phyloP scores from a whole-genome alignment of 352 stramenopile species.

The Globisporangium apiculatum region DNA sequence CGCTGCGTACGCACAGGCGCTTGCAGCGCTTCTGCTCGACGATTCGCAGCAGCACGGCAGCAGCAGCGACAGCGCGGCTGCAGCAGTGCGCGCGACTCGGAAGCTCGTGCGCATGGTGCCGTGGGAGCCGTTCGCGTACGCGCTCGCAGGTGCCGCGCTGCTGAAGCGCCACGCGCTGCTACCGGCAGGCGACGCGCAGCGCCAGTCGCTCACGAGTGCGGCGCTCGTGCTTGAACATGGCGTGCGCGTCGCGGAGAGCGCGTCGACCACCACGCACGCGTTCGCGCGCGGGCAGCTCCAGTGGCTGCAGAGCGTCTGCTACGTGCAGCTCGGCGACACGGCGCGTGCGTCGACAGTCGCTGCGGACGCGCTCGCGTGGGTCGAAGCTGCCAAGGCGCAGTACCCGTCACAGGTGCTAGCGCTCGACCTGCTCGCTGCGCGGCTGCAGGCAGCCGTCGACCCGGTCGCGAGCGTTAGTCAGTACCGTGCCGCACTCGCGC shows the following conservation, averaged over 20 bases:
- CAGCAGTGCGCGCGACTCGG: constrained; percentile 15
- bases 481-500: constrained; percentile 22
- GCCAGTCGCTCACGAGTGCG: constrained; percentile 9
- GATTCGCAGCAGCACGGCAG: constrained; percentile 14
- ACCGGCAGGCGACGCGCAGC: constrained; percentile 8
- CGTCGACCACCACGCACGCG: not conserved
- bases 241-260: constrained; percentile 18
- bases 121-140: constrained; percentile 48
- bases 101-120: constrained; percentile 60
- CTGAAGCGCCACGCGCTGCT: constrained; percentile 29
- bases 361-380: constrained; percentile 16
- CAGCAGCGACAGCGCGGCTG: constrained; percentile 6
- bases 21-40: constrained; percentile 22
- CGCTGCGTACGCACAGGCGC: constrained; percentile 20
- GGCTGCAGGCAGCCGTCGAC: constrained; percentile 27
- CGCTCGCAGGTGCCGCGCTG: constrained; percentile 35
- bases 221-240: constrained; percentile 34
- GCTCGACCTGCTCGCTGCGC: constrained; percentile 34
- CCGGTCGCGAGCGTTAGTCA: constrained; percentile 18
- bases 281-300: constrained; percentile 31
- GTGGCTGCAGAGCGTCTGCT: constrained; percentile 28
- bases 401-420: constrained; percentile 5
- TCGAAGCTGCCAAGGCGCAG: constrained; percentile 15
- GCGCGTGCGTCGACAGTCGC: constrained; percentile 9
- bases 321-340: constrained; percentile 11